phyloP scores from a whole-genome alignment of 2,329 filamentous ascomycete genomes.

The Pseudohalonectria lignicola region DNA sequence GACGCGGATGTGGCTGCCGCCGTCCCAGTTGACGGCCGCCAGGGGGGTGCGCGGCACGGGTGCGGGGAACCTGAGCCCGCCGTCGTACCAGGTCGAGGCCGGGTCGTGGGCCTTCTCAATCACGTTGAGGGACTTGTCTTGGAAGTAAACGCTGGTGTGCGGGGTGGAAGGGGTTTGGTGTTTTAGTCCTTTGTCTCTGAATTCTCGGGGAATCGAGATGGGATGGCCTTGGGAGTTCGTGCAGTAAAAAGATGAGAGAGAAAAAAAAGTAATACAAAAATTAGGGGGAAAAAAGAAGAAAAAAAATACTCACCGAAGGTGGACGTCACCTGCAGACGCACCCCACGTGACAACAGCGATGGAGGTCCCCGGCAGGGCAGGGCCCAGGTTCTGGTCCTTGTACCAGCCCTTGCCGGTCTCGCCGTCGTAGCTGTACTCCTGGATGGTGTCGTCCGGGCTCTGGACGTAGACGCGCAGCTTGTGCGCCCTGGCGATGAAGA shows the following conservation, averaged over 20 bases:
- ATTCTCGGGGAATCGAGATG: no score
- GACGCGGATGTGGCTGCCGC: slow-evolving; percentile 4
- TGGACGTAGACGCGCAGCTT: slow-evolving; percentile 7
- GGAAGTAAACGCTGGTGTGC: slow-evolving; percentile 4
- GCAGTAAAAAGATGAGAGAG: background rate
- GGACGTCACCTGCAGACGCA: no score
- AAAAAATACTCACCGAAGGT: no score
- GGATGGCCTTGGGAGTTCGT: no score
- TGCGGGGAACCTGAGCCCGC: slow-evolving; percentile 1
- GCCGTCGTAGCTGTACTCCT: slow-evolving; percentile 1
- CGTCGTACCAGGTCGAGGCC: slow-evolving; percentile 2
- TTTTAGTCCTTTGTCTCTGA: background rate
- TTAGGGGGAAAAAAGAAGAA: no score
- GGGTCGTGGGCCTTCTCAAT: slow-evolving; percentile 2
- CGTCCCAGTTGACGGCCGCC: slow-evolving; percentile 3
- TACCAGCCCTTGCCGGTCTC: slow-evolving; percentile 3
- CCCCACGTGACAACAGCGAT: slow-evolving; percentile 8
- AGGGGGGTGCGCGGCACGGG: background rate
- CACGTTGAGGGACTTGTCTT: slow-evolving; percentile 1
- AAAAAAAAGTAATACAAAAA: background rate
- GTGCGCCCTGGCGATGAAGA: slow-evolving; percentile 1
- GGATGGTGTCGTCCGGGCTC: background rate
- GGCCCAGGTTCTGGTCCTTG: slow-evolving; percentile 4
- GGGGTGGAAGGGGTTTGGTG: background rate
- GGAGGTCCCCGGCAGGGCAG: slow-evolving; percentile 5